Base-by-base conservation (phyloP, 768 basidiomycete genomes). In the Leucocoprinus leucothites region DNA sequence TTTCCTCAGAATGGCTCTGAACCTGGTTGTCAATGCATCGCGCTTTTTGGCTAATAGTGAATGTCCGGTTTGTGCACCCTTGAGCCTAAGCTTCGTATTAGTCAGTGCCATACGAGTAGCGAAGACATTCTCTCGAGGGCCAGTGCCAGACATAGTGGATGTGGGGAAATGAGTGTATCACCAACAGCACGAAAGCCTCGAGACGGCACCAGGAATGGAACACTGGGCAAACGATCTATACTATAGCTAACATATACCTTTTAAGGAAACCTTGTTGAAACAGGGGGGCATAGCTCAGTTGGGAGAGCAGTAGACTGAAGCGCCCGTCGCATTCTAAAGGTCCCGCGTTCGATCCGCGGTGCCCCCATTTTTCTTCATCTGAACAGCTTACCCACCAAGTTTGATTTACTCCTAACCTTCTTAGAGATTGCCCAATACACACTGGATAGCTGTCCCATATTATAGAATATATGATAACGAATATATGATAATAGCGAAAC, bases 91-190 rank as follows among this genome's bases (percentile, higher is more conserved):
- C 66, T 94, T 94, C 56, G 92, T 98, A 71, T 94, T 91, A 54
- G 93, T 94, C 42, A 98, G 79, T 31, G 94, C 93, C 95, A 98
- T 98, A 42, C 96, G 89, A 18, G 96, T 98, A 19, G 96, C 94
- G 69, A 98, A 98, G 63, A 97, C 81, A 71, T 90, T 91, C 76
- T 98, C 95, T 66, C 95, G 82, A 58, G 91, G 73, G 31, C 91
- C 94, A 63, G 89, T 78, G 34, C 94, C 92, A 31, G 95, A 94
- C 95, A 97, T 97, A 56, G 11, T 31, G 54, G 61, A 52, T 44
- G 25, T 28, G 48, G 38, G 31, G 34, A 58, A 48, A 51, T 57
- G 40, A 36, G 46, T 51, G 47, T 13, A 52, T 35, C 47, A 11
- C 24, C 43, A 45, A 18, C 25, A 36, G 6, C 25, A 34, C 41